Evolutionary conservation across 345 rosid species (phyloP), one percentile per base, ranked within the genome.

Genomic region (Corymbia maculata): DNA sequence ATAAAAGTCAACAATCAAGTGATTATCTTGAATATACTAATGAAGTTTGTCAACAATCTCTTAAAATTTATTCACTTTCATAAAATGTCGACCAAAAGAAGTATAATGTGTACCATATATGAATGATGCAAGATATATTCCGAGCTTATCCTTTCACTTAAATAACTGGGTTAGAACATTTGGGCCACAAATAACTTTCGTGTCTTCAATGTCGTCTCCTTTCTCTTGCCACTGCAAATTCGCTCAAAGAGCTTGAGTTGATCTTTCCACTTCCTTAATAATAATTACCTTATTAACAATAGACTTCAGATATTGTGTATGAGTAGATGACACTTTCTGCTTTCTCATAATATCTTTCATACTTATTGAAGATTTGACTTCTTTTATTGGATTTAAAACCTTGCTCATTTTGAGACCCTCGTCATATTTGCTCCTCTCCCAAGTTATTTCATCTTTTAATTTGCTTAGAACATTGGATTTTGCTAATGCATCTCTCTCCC

Each of bases 171-270:
- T 86, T 89, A 96, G 91, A 92, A 94, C 91, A 79, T 91, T 95
- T 61, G 95, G 97, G 87, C 91, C 97, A 93, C 99, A 97, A 89
- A 97, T 94, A 89, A 96, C 98, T 90, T 92, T 93, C 79, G 97
- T 97, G 94, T 97, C 98, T 92, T 95, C 98, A 52, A 93, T 92
- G 88, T 90, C 92, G 88, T 91, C 92, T 75, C 96, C 96, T 86
- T 91, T 91, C 88, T 95, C 97, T 55, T 95, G 92, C 93, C 90
- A 95, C 93, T 93, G 90, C 66, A 95, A 88, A 75, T 98, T 98
- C 90, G 95, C 91, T 88, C 93, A 93, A 90, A 93, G 89, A 91
- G 98, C 99, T 99, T 97, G 91, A 89, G 95, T 93, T 59, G 97
- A 93, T 89, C 94, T 95, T 91, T 93, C 96, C 82, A 97, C 94